Conservation (phyloP, 345 rosid species). For the Populus simonii region DNA sequence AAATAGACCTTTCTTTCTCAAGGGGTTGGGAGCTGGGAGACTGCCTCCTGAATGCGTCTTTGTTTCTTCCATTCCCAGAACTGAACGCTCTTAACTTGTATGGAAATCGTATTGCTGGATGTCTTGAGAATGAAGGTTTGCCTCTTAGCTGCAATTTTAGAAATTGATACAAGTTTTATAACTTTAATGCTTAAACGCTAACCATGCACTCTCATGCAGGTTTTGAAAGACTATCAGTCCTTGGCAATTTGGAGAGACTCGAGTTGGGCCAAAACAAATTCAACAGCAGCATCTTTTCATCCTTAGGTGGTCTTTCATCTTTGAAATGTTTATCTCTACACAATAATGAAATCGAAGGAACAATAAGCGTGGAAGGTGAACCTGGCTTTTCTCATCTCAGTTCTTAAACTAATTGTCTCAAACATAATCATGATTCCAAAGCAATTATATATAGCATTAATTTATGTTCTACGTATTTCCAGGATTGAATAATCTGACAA, state of each 20-base stretch:
- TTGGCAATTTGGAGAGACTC: background rate
- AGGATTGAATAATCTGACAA: no score
- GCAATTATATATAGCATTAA: no score
- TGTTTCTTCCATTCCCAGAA: no score
- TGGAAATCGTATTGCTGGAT: background rate
- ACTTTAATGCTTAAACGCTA: background rate
- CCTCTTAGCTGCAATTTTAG: background rate
- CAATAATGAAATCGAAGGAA: background rate
- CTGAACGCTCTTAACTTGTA: no score
- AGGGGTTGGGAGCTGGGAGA: background rate
- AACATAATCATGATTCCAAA: no score
- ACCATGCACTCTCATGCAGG: background rate
- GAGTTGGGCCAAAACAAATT: background rate
- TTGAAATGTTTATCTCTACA: background rate
- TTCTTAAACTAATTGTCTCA: no score
- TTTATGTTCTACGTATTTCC: no score
- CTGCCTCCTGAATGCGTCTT: no score
- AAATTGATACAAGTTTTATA: background rate
- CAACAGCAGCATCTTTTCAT: background rate
- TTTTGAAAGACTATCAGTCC: background rate
- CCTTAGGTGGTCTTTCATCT: conserved; percentile 1
- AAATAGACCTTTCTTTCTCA: accelerated
- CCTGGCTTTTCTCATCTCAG: background rate
- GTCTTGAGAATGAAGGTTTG: background rate
- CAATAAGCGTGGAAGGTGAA: conserved; percentile 3